These are phyloP conservation scores for Santalum album DNA, from an alignment of 164 flowering plant genomes.

Conservation along the genomic window DNA sequence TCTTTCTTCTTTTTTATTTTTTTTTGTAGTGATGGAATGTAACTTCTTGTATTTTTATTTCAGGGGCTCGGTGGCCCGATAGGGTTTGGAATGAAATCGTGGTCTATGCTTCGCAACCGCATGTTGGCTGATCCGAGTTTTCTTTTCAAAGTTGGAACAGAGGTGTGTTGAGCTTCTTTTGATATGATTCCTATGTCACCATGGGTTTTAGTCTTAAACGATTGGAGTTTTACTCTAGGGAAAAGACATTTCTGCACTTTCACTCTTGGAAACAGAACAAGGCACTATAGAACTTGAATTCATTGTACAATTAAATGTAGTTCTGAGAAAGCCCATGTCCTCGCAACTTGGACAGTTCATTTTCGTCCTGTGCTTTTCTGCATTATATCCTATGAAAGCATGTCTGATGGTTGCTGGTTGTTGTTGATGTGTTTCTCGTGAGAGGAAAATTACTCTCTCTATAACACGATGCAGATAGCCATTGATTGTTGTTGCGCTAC, in stretches of 20 bases:
- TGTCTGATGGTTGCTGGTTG: neutral
- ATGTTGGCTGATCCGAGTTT: slow-evolving; percentile 93
- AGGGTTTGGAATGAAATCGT: slow-evolving; percentile 49
- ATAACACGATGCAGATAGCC: neutral
- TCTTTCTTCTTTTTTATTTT: neutral
- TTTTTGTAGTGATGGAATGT: neutral
- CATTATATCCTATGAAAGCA: no score
- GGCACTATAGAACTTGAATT: no score
- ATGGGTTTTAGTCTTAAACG: no score
- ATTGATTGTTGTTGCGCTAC: slow-evolving; percentile 1
- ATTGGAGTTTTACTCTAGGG: no score
- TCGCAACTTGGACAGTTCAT: no score
- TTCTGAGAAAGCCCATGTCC: no score
- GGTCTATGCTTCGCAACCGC: slow-evolving; percentile 68
- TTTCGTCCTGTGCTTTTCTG: no score
- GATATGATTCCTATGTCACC: neutral
- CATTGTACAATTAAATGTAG: no score
- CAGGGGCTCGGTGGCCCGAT: slow-evolving; percentile 65
- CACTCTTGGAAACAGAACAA: no score
- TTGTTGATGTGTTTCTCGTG: neutral
- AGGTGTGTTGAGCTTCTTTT: slow-evolving; percentile 35
- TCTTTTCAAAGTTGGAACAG: slow-evolving; percentile 84
- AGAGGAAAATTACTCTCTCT: neutral
- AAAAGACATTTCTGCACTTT: no score
- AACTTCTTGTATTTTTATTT: slow-evolving; percentile 4